Conservation (phyloP, 768 basidiomycete species). For the Lanmaoa rubissima region DNA sequence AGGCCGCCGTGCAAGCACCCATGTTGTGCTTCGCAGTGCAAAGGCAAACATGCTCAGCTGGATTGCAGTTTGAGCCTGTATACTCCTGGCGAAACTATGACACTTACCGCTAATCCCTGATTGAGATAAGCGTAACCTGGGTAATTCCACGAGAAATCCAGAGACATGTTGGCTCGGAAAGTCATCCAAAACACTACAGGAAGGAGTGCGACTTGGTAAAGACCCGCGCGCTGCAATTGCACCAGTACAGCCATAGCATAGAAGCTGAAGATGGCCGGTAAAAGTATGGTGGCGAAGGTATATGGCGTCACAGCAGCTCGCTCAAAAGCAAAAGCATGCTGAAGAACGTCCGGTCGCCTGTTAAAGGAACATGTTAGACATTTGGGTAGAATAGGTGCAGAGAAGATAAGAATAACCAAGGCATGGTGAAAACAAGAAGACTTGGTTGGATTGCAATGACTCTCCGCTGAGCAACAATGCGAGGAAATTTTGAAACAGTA, state of each 20-base stretch:
- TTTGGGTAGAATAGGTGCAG: neutral
- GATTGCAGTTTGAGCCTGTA: neutral
- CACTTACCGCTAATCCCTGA: conserved; percentile 22
- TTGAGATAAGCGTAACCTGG: conserved; percentile 19
- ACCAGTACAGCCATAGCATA: conserved; percentile 55
- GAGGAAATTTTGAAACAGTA: neutral
- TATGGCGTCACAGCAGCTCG: conserved; percentile 19
- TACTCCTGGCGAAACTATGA: too few species aligned
- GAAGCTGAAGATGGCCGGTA: conserved; percentile 45
- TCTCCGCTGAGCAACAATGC: neutral
- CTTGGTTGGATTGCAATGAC: neutral
- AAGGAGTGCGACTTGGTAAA: conserved; percentile 45
- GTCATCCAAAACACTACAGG: conserved; percentile 46
- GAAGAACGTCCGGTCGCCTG: conserved; percentile 11
- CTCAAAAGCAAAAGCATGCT: conserved; percentile 13
- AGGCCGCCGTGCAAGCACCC: conserved; percentile 15
- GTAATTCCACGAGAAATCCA: conserved; percentile 24
- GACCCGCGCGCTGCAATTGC: conserved; percentile 42
- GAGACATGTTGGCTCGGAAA: conserved; percentile 36
- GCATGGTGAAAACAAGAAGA: conserved; percentile 1
- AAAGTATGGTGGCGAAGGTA: conserved; percentile 36
- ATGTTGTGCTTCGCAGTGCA: conserved; percentile 24
- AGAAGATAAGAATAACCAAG: conserved; percentile 10
- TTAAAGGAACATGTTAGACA: neutral
- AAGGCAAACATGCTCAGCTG: conserved; percentile 26